Conservation (phyloP, 179 eudicot species). For the Spergularia azorica region DNA sequence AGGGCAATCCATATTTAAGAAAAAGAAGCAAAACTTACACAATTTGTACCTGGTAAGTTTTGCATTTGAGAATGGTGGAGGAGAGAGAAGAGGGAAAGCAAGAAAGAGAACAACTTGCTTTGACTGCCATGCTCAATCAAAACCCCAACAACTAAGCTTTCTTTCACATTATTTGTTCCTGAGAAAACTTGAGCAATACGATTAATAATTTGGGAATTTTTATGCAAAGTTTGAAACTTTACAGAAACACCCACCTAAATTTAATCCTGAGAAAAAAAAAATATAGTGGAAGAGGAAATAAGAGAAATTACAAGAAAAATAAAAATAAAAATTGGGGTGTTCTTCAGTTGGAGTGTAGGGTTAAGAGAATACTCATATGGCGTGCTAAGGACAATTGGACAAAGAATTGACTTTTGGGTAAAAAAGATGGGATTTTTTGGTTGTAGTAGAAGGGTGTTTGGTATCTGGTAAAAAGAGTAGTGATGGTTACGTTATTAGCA, state of each 20-base stretch:
- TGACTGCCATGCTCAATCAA: slow-evolving; percentile 32
- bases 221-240: too few species aligned
- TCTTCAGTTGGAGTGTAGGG: not conserved
- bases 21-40: not conserved
- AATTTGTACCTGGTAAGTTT: slow-evolving; percentile 19
- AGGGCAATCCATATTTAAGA: not conserved
- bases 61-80: slow-evolving; percentile 24
- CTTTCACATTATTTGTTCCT: slow-evolving; percentile 16
- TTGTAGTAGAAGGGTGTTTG: not conserved
- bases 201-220: too few species aligned
- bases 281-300: not conserved
- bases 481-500: too few species aligned
- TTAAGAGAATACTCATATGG: not conserved
- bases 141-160: not conserved
- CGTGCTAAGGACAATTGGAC: slow-evolving; percentile 6
- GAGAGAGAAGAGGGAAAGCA: slow-evolving; percentile 34
- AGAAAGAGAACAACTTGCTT: slow-evolving; percentile 27
- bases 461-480: too few species aligned
- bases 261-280: not conserved
- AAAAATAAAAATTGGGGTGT: not conserved
- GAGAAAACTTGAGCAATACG: not conserved
- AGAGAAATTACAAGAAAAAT: not conserved
- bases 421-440: not conserved
- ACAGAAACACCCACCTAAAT: too few species aligned
- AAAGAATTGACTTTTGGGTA: slow-evolving; percentile 12